Evolutionary conservation across 345 rosid genomes (phyloP).

Genomic region (Carallia pectinifolia): DNA sequence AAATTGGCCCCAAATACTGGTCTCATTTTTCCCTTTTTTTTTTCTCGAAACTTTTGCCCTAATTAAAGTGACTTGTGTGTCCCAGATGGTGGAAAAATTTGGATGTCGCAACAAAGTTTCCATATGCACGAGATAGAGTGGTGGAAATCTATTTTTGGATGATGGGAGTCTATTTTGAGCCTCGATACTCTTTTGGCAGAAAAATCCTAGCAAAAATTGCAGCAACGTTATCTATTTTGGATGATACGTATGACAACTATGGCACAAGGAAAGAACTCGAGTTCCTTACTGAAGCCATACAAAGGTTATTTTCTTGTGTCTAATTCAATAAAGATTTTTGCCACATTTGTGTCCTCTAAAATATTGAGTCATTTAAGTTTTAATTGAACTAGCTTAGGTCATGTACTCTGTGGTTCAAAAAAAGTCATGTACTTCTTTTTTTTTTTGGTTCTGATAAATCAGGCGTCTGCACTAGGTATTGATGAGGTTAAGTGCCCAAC

Average conservation of each 20-base stretch:
- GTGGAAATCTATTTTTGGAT: conserved; percentile 17
- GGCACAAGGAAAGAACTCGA: conserved; percentile 8
- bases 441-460: too few species aligned
- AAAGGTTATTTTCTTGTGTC: not conserved
- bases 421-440: too few species aligned
- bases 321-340: too few species aligned
- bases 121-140: conserved; percentile 14
- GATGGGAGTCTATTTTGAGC: conserved; percentile 11
- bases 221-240: not conserved
- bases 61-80: not conserved
- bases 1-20: not conserved
- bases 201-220: conserved; percentile 1
- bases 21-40: not conserved
- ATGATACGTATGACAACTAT: conserved; percentile 17
- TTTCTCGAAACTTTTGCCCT: too few species aligned
- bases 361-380: too few species aligned
- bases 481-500: too few species aligned
- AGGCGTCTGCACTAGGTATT: too few species aligned
- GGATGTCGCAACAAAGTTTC: conserved; percentile 7
- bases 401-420: too few species aligned
- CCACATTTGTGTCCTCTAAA: too few species aligned
- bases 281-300: conserved; percentile 10
- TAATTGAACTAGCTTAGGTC: too few species aligned
- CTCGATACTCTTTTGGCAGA: conserved; percentile 10
- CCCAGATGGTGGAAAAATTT: conserved; percentile 25